Evolutionary conservation across 306 rosid species (phyloP).

Genomic region (Trichosanthes cucumerina): DNA sequence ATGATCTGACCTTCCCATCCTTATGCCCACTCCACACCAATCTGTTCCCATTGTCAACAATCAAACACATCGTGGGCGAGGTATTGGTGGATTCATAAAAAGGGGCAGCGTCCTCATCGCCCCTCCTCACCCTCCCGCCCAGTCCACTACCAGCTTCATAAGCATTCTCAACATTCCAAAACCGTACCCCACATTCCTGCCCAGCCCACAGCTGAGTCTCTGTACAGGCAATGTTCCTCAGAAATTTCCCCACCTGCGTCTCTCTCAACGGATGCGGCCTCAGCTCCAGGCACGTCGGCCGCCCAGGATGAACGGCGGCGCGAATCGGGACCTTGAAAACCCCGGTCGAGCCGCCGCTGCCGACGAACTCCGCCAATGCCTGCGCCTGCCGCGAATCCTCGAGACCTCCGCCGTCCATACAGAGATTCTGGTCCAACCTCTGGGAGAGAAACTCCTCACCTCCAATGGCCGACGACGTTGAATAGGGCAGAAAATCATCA

Average conservation of each 20-base stretch:
- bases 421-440: constrained; percentile 27
- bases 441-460: constrained; percentile 28
- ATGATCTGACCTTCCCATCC: constrained; percentile 91
- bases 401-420: constrained; percentile 16
- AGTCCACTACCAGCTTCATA: constrained; percentile 58
- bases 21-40: constrained; percentile 86
- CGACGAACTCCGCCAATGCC: constrained; percentile 66
- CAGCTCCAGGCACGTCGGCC: constrained; percentile 83
- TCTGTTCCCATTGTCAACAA: constrained; percentile 54
- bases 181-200: constrained; percentile 82
- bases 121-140: constrained; percentile 70
- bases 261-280: constrained; percentile 93
- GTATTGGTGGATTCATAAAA: constrained; percentile 62
- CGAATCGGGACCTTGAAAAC: constrained; percentile 63
- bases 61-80: constrained; percentile 60
- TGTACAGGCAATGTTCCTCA: constrained; percentile 80
- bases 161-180: constrained; percentile 53
- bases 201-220: constrained; percentile 90
- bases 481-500: constrained; percentile 55
- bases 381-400: constrained; percentile 29
- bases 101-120: constrained; percentile 90
- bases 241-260: constrained; percentile 80
- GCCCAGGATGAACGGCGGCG: constrained; percentile 71
- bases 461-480: constrained; percentile 18
- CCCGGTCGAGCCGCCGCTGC: constrained; percentile 51